A percentile compares a stretch with the other conserved stretches of the same genome.
Evolutionary conservation across 2,329 filamentous ascomycete genomes (phyloP).

Genomic region (Alternaria incomplexa): DNA sequence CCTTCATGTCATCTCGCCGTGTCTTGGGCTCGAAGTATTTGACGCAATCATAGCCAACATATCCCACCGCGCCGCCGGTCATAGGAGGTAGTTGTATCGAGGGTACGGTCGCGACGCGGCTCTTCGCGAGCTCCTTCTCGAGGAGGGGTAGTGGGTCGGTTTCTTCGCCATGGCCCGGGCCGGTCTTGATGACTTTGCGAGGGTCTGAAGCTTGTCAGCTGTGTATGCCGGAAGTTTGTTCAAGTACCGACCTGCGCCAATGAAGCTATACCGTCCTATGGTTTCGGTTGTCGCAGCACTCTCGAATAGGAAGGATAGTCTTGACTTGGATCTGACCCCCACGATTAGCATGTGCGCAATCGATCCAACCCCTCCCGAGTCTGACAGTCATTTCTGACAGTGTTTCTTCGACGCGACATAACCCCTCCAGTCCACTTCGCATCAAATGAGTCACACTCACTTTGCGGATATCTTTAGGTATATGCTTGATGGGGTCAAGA

Average conservation of each 20-base stretch:
- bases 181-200: conserved; percentile 82
- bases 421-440: background rate
- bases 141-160: conserved; percentile 84
- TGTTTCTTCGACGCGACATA: background rate
- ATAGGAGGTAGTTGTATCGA: conserved; percentile 82
- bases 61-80: conserved; percentile 91
- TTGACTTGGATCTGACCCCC: conserved; percentile 62
- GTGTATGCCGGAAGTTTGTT: background rate
- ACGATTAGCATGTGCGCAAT: conserved; percentile 13
- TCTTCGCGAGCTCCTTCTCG: conserved; percentile 78
- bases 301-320: conserved; percentile 93
- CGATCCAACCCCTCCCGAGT: background rate
- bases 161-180: conserved; percentile 82
- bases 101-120: conserved; percentile 82
- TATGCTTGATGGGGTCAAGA: conserved; percentile 91
- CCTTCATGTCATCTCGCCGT: conserved; percentile 82
- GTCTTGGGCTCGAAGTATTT: conserved; percentile 98
- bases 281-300: conserved; percentile 90
- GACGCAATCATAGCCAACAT: conserved; percentile 97
- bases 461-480: conserved; percentile 88
- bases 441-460: conserved; percentile 56
- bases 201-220: conserved; percentile 54
- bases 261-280: conserved; percentile 93
- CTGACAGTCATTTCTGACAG: background rate
- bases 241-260: conserved; percentile 71